Base-by-base conservation (phyloP, 768 basidiomycete genomes). In the Basidioascus undulatus region DNA sequence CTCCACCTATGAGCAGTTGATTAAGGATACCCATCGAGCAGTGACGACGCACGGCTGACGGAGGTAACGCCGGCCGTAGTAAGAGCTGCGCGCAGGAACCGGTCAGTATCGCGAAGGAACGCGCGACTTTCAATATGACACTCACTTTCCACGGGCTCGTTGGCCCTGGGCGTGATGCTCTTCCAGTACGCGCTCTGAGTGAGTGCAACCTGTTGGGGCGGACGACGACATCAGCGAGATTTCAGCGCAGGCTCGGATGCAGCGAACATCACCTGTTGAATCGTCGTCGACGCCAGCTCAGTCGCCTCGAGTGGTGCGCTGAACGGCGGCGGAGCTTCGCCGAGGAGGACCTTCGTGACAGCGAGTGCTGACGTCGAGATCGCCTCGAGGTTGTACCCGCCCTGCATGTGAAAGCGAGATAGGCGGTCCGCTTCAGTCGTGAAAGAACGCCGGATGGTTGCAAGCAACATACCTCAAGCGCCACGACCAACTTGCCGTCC, bases 151-250 rank as follows among this genome's bases (percentile, higher is more conserved):
- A 68, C 66, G 13, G 82, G 80, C 55, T 86, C 80, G 49, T 76
- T 76, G 9, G 72, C 65, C 57, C 76, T 81, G 0, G 75, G 74
- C 49, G 78, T 72, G 28, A 96, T 67, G 51, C 62, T 73, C 56
- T 76, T 83, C 92, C 92, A 98, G 54, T 77, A 78, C 55, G 74
- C 76, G 53, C 75, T 78, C 56, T 94, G 89, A 39, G n/a, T n/a
- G n/a, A n/a, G n/a, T n/a, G n/a, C n/a, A n/a, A n/a, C n/a, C n/a
- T n/a, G n/a, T n/a, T n/a, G n/a, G n/a, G n/a, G n/a, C n/a, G n/a
- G n/a, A n/a, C n/a, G n/a, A n/a, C n/a, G n/a, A n/a, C n/a, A n/a
- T n/a, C n/a, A n/a, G n/a, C n/a, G n/a, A n/a, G n/a, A n/a, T n/a
- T n/a, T n/a, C n/a, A n/a, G n/a, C n/a, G n/a, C n/a, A n/a, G n/a